Percentiles rank a stretch among this genome's conserved stretches.
phyloP scores from a whole-genome alignment of 306 rosid genomes.

The Arachis stenosperma region DNA sequence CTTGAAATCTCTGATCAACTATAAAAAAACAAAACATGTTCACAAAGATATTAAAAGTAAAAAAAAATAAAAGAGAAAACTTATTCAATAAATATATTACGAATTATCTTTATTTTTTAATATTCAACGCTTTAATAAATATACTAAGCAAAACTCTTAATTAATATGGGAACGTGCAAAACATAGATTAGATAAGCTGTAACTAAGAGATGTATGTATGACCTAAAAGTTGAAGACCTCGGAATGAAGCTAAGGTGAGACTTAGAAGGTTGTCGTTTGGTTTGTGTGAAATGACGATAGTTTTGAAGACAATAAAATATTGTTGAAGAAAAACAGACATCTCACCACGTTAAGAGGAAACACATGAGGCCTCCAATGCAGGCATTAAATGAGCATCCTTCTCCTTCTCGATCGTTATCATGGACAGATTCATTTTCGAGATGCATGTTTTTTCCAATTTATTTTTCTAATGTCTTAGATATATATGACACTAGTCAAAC shows the following conservation, averaged over 20 bases:
- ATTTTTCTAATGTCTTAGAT: too few relatives aligned
- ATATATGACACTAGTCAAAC: too few relatives aligned
- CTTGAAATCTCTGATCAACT: too few relatives aligned
- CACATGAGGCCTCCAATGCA: constrained; percentile 63
- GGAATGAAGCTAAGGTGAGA: constrained; percentile 46
- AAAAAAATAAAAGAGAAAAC: too few relatives aligned
- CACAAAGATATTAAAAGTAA: too few relatives aligned
- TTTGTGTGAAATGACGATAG: constrained; percentile 44
- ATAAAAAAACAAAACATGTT: too few relatives aligned
- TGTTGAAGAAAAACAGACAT: constrained; percentile 79
- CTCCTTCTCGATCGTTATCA: constrained; percentile 41
- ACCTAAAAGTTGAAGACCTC: constrained; percentile 37
- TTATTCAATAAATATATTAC: too few relatives aligned
- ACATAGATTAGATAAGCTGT: not conserved
- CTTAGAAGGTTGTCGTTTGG: constrained; percentile 44
- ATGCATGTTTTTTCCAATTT: constrained; percentile 34
- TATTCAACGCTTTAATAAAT: too few relatives aligned
- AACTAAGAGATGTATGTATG: not conserved
- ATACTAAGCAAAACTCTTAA: too few relatives aligned
- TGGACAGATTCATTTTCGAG: constrained; percentile 66
- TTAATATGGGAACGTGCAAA: not conserved
- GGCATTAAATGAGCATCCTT: constrained; percentile 72
- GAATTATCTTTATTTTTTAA: too few relatives aligned
- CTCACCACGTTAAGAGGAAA: constrained; percentile 66
- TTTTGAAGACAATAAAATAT: constrained; percentile 50